These are phyloP conservation scores for Metschnikowia peoriensis DNA, from an alignment of 805 yeast genomes.

Conservation along the genomic window DNA sequence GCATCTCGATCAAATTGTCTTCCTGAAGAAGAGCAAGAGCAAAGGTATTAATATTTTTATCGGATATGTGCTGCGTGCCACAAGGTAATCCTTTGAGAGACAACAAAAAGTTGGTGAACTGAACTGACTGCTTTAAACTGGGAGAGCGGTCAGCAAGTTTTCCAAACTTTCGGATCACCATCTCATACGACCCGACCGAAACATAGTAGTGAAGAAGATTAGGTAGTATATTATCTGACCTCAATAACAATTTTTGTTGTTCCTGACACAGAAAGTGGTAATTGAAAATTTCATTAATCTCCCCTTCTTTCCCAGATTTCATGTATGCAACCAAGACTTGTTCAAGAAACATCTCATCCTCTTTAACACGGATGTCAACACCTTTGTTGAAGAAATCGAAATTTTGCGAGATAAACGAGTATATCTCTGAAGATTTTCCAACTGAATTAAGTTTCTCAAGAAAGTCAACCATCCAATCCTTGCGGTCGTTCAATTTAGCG, in stretches of 20 bases:
- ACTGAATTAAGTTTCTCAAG: slow-evolving; percentile 16
- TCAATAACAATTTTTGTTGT: slow-evolving; percentile 14
- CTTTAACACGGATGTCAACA: slow-evolving; percentile 3
- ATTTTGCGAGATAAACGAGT: slow-evolving; percentile 3
- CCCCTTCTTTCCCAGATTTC: slow-evolving; percentile 11
- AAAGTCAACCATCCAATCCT: slow-evolving; percentile 21
- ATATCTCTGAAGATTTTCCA: slow-evolving; percentile 3
- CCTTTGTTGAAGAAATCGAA: slow-evolving; percentile 4
- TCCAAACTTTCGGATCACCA: slow-evolving; percentile 21
- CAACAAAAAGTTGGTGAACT: slow-evolving; percentile 22
- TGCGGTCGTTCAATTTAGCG: slow-evolving; percentile 9
- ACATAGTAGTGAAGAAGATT: slow-evolving; percentile 26
- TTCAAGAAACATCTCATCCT: slow-evolving; percentile 7
- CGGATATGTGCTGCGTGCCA: neutral
- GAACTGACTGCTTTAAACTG: slow-evolving; percentile 16
- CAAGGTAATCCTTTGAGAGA: slow-evolving; percentile 13
- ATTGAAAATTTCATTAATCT: slow-evolving; percentile 20
- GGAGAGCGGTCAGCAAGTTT: slow-evolving; percentile 14
- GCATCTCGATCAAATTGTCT: slow-evolving; percentile 17
- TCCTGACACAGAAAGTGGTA: slow-evolving; percentile 13
- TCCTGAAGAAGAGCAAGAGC: slow-evolving; percentile 13
- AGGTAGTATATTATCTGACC: slow-evolving; percentile 19
- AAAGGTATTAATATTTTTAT: slow-evolving; percentile 1
- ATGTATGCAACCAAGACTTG: slow-evolving; percentile 15
- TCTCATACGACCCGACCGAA: slow-evolving; percentile 17